Evolutionary conservation across 345 rosid species (phyloP), one percentile per base, ranked within the genome.

Genomic region (Sonneratia alba): DNA sequence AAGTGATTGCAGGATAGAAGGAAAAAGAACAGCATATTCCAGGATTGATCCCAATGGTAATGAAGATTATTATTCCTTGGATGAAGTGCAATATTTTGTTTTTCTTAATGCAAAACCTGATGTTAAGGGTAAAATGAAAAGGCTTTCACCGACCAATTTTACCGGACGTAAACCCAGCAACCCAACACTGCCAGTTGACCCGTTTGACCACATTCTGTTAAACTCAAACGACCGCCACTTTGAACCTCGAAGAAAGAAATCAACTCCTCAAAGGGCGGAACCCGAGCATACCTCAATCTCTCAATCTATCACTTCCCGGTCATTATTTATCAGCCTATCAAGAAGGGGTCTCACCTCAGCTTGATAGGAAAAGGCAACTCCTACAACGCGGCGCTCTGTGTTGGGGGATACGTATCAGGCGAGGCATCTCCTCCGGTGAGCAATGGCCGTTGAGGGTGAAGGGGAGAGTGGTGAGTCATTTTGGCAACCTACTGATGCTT

Each of bases 401-500:
- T 14, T 47, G 11, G 51, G 51, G 0, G 59, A 16, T 55, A 3
- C 1, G 0, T 6, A 55, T 16, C 18, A 1, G 27, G 27, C 22
- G 27, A 37, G 32, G 66, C 38, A 34, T 27, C n/a, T 62, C 66
- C 66, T 62, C 37, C 19, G 37, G 37, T 56, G 16, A 21, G 70
- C 64, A 34, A 83, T 81, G 86, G 81, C 63, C 68, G 63, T 81
- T 69, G 84, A 82, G 38, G 79, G 72, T 36, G 83, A 74, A 76
- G 80, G 77, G 66, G 38, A 75, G 40, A 84, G 73, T 72, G 62
- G 69, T 57, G 82, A 79, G 72, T 87, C 88, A 22, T 84, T 88
- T 68, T 88, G 92, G 92, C 88, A 80, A 73, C 70, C 87, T 11
- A 62, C 47, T 80, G 79, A 70, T 72, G 81, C 79, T 36, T 74